phyloP scores from a whole-genome alignment of 352 stramenopile species.

The Thraustochytrium sp. region DNA sequence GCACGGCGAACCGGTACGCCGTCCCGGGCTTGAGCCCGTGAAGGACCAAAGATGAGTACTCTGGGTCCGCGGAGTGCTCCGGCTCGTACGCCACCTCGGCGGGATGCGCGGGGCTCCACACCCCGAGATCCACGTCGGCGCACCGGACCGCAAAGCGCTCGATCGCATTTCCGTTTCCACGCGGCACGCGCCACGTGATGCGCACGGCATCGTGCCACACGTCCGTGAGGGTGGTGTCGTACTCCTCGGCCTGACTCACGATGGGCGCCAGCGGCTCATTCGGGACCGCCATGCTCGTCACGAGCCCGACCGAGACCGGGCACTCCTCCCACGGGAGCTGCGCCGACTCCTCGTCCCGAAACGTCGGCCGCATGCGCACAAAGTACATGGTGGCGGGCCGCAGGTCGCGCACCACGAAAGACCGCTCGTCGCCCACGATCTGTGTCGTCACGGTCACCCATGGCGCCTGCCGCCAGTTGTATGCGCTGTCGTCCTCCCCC shows the following conservation, averaged over 20 bases:
- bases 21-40: background rate
- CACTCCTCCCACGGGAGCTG: background rate
- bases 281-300: constrained; percentile 12
- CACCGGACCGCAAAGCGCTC: background rate
- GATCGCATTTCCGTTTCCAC: constrained; percentile 18
- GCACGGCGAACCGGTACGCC: constrained; percentile 24
- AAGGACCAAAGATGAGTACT: background rate
- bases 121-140: background rate
- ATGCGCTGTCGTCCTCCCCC: background rate
- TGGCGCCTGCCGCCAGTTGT: background rate
- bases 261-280: constrained; percentile 2
- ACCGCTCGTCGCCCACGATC: background rate
- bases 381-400: constrained; percentile 32
- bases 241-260: background rate
- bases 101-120: background rate
- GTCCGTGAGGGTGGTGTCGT: background rate
- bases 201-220: constrained; percentile 16
- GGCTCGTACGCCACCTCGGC: background rate
- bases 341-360: background rate
- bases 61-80: background rate
- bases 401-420: constrained; percentile 1
- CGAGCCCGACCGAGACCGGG: background rate
- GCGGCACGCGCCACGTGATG: constrained; percentile 12
- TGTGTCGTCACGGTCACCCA: background rate
- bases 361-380: constrained; percentile 1